These are phyloP conservation scores for Stevia rebaudiana DNA, from an alignment of 140 eudicot species.

Conservation along the genomic window DNA sequence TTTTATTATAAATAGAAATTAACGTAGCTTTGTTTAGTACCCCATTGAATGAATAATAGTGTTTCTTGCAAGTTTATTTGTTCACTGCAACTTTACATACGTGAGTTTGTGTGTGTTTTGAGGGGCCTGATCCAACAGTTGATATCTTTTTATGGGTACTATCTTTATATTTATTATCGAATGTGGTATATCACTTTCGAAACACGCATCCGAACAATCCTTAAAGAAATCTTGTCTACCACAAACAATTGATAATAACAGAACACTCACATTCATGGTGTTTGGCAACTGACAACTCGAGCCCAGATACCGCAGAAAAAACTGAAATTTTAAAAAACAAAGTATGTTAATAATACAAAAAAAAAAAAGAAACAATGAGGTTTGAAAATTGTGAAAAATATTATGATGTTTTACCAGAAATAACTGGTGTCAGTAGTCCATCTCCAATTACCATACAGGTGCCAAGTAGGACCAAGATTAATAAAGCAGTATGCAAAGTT, in stretches of 20 bases:
- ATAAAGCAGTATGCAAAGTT: conserved; percentile 31
- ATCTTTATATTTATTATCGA: background rate
- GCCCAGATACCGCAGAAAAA: conserved; percentile 90
- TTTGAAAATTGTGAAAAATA: background rate
- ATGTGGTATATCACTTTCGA: background rate
- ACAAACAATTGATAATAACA: background rate
- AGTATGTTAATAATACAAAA: conserved; percentile 10
- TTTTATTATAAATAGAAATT: too few species aligned
- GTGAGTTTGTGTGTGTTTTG: background rate
- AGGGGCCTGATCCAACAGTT: too few species aligned
- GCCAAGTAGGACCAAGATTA: conserved; percentile 42
- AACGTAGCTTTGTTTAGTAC: too few species aligned
- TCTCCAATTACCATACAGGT: conserved; percentile 62
- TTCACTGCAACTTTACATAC: background rate
- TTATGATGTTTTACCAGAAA: conserved; percentile 32
- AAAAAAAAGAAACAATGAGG: background rate
- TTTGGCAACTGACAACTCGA: conserved; percentile 68
- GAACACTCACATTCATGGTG: conserved; percentile 75
- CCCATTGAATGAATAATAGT: too few species aligned
- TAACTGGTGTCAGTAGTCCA: conserved; percentile 48
- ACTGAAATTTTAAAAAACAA: conserved; percentile 37
- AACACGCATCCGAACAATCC: background rate
- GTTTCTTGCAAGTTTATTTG: too few species aligned
- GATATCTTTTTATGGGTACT: background rate
- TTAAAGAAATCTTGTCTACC: conserved; percentile 2